Base-by-base conservation (phyloP, 176 grass and related monocot species). In the Raddia distichophylla region DNA sequence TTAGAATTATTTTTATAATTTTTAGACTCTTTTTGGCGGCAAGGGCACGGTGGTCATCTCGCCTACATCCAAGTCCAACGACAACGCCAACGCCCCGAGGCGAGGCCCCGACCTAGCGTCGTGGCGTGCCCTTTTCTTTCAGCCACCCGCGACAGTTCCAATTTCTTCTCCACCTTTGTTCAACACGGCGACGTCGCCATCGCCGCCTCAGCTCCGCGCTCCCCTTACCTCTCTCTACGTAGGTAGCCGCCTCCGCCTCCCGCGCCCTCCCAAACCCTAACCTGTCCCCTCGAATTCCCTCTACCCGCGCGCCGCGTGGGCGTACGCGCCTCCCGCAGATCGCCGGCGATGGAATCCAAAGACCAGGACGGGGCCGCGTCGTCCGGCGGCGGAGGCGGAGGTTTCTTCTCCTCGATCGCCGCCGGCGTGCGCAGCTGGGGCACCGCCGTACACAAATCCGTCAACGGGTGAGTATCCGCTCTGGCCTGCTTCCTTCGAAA, bases 361-460 rank as follows among this genome's bases (percentile, higher is more conserved):
- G 96, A 95, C 67, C 84, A 95, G 71, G 75, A 12, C 59, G 48
- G 57, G 20, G 52, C 89, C 18, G 59, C 77, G n/a, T 72, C 85
- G 10, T 88, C 77, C 1, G 89, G 78, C 45, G 67, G 67, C 43
- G 71, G 78, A 51, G 67, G 89, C 19, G 81, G 86, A 70, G 80
- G 93, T 1, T 91, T 95, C 73, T 93, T 99, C 77, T 88, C 85
- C 3, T 80, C 85, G 60, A 77, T 96, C n/a, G 59, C 87, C 59
- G 77, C 78, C 15, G 77, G 77, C 58, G 58, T 98, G 67, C 88
- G 79, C 72, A 93, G 68, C 82, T 95, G 45, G 87, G 83, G 96
- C 35, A 90, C 17, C 10, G 91, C 91, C 79, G 78, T 99, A 52
- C 91, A 91, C 58, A 99, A 95, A 71, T 95, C 96, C 6, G 93